Conservation (phyloP, 2,329 filamentous ascomycete species). For the Boeremia exigua region DNA sequence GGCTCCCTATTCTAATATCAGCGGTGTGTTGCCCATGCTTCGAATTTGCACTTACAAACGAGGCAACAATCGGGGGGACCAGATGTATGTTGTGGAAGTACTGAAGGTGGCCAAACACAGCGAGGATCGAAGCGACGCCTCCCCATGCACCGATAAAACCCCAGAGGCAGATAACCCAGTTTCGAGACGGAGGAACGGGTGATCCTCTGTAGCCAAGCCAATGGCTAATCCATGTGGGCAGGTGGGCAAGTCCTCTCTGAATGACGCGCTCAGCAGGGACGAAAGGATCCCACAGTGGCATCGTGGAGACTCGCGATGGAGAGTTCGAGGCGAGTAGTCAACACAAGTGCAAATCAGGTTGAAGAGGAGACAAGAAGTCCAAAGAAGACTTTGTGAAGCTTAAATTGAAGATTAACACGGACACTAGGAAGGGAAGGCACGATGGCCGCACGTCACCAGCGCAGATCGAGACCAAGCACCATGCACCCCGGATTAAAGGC, state of each 20-base stretch:
- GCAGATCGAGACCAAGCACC: conserved; percentile 16
- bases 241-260: conserved; percentile 40
- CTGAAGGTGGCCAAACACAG: conserved; percentile 48
- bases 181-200: conserved; percentile 33
- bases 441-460: conserved; percentile 24
- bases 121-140: conserved; percentile 50
- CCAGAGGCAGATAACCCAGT: conserved; percentile 48
- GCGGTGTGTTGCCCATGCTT: neutral
- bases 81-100: conserved; percentile 46
- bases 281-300: conserved; percentile 34
- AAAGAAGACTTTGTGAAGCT: conserved; percentile 19
- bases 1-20: conserved; percentile 45
- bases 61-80: conserved; percentile 52
- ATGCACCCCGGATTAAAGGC: conserved; percentile 33
- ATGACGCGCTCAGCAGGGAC: conserved; percentile 37
- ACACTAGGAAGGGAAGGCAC: conserved; percentile 21
- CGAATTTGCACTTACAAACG: conserved; percentile 37
- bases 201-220: conserved; percentile 61
- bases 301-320: conserved; percentile 10
- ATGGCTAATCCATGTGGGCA: conserved; percentile 71
- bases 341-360: neutral
- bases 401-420: conserved; percentile 21
- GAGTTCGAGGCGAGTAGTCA: neutral
- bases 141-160: conserved; percentile 53
- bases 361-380: conserved; percentile 4